These are phyloP conservation scores for Exophiala sp. DNA, from an alignment of 2,329 filamentous ascomycete genomes.

Conservation along the genomic window DNA sequence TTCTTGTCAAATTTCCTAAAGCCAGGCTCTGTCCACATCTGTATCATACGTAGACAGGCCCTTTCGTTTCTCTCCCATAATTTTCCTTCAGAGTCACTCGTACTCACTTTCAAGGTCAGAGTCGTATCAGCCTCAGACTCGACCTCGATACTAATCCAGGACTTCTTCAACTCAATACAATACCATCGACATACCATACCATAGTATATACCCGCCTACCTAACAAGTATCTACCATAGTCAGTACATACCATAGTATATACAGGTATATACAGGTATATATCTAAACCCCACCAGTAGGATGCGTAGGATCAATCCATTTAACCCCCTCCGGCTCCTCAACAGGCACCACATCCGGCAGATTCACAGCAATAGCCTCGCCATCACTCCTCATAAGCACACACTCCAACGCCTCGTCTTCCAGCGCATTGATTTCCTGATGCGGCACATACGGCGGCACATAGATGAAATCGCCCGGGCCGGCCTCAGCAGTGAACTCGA, in stretches of 20 bases:
- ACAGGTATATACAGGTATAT: not conserved
- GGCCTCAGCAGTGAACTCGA: constrained; percentile 43
- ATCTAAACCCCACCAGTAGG: constrained; percentile 30
- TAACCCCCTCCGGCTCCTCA: constrained; percentile 41
- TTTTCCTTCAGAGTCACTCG: too few species aligned
- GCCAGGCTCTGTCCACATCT: too few species aligned
- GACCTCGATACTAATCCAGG: too few species aligned
- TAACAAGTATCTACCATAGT: not conserved
- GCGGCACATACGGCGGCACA: constrained; percentile 42
- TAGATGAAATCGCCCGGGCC: constrained; percentile 45
- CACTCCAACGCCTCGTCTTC: constrained; percentile 41
- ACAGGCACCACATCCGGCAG: constrained; percentile 40
- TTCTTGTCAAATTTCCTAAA: too few species aligned
- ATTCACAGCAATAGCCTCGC: constrained; percentile 43
- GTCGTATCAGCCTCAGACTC: too few species aligned
- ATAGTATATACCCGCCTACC: too few species aligned
- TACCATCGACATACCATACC: too few species aligned
- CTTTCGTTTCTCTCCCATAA: too few species aligned
- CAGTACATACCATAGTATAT: not conserved
- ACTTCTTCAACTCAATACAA: too few species aligned
- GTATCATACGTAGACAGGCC: too few species aligned
- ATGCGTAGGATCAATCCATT: constrained; percentile 44
- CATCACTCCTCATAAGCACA: constrained; percentile 41
- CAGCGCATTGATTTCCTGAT: constrained; percentile 44
- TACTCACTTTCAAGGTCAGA: too few species aligned